Percentiles rank a stretch among this genome's conserved stretches.
Conservation (phyloP, 257 asterid species). For the Solanum clarkiae region DNA sequence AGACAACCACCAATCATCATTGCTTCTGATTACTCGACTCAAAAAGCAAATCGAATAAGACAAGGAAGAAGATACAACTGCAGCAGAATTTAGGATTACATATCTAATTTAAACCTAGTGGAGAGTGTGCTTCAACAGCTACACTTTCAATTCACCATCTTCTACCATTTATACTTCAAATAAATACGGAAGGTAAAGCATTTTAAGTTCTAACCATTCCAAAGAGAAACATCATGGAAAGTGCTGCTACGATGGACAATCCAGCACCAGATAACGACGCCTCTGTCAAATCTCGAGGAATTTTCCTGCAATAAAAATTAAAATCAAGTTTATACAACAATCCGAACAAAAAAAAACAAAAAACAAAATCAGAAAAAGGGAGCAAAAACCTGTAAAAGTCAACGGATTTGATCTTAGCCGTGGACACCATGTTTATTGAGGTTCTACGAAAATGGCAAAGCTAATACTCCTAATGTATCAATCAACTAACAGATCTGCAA, state of each 20-base stretch:
- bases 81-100: neutral
- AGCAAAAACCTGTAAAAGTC: conserved; percentile 44
- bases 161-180: neutral
- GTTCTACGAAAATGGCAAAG: neutral
- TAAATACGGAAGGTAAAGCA: neutral
- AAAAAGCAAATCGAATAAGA: neutral
- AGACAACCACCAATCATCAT: neutral
- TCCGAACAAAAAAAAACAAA: neutral
- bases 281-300: conserved; percentile 80
- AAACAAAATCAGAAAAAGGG: neutral
- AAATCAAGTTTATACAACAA: neutral
- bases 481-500: conserved; percentile 10
- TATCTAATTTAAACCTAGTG: neutral
- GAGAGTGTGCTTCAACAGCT: neutral
- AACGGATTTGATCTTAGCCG: conserved; percentile 46
- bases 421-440: conserved; percentile 28
- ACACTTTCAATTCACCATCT: neutral
- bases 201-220: conserved; percentile 67
- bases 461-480: neutral
- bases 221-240: conserved; percentile 69
- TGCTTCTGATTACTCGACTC: neutral
- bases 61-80: neutral
- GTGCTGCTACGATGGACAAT: conserved; percentile 73
- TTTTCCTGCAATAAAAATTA: conserved; percentile 54
- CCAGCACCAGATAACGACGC: conserved; percentile 95